Evolutionary conservation across 148 eudicot genomes (phyloP).

Genomic region (Amaranthus hypochondriacus): DNA sequence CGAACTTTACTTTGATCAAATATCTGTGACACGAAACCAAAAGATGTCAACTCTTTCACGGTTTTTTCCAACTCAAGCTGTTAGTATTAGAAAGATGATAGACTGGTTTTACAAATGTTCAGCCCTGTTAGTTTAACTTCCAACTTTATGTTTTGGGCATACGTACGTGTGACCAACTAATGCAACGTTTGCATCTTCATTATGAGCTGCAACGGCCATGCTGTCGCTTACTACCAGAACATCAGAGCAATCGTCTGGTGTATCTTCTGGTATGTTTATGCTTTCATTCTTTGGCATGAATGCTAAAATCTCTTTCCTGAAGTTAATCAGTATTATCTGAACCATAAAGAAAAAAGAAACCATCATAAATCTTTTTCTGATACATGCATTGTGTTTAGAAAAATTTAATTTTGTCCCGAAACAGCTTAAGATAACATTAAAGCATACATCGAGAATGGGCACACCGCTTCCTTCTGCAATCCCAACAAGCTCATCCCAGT

Average conservation of each 20-base stretch:
- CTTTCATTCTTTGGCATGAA: slow-evolving; percentile 45
- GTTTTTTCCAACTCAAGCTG: background rate
- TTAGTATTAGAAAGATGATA: background rate
- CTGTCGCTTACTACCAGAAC: slow-evolving; percentile 55
- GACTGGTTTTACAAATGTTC: background rate
- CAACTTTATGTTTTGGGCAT: slow-evolving; percentile 16
- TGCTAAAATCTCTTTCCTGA: slow-evolving; percentile 84
- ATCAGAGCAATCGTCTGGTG: slow-evolving; percentile 73
- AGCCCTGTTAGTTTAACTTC: background rate
- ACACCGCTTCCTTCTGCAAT: slow-evolving; percentile 67
- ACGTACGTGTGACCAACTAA: slow-evolving; percentile 90
- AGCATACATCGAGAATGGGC: slow-evolving; percentile 53
- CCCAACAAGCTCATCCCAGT: slow-evolving; percentile 83
- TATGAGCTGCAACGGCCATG: slow-evolving; percentile 80
- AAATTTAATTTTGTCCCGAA: background rate
- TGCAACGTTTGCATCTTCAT: slow-evolving; percentile 86
- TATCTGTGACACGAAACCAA: slow-evolving; percentile 40
- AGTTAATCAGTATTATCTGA: slow-evolving; percentile 76
- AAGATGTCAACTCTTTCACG: background rate
- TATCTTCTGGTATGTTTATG: slow-evolving; percentile 26
- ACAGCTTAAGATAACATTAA: background rate
- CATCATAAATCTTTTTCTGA: background rate
- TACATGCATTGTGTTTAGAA: background rate
- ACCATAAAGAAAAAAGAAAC: background rate
- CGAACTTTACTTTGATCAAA: slow-evolving; percentile 53